Evolutionary conservation across 306 rosid genomes (phyloP), one percentile per base, ranked within the genome.

Genomic region (Myrica gale): DNA sequence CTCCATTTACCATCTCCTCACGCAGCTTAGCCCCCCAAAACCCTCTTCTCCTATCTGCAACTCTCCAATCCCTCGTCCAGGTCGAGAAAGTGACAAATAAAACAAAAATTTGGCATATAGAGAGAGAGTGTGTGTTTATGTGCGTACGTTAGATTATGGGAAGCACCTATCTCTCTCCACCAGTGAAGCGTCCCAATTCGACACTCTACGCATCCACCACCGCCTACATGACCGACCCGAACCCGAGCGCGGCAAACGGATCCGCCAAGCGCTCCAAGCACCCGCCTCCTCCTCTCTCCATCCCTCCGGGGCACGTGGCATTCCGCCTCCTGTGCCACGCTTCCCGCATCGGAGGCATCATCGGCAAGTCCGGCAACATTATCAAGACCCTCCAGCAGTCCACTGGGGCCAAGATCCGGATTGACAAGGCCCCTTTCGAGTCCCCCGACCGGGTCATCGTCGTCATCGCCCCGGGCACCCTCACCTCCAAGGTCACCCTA

Each of bases 321-420:
- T 92, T 96, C 84, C 96, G 99, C 54, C 82, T 96, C 76, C 93
- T 96, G 79, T 96, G 98, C 83, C 87, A 96, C 80, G 81, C 93
- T 26, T 85, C 99, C 0, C 88, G 99, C 71, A 87, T 92, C 58
- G 99, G 99, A 43, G 99, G 99, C 19, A 90, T 96, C 2, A 96
- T 96, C 51, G 99, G 99, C 5, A 92, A 89, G 88, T 87, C 93
- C 44, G 99, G 99, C 16, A 13, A 65, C 53, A 85, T 90, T 19
- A 96, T 96, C 43, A 89, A 87, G 83, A 85, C 69, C 20, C 99
- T 96, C 70, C 98, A 90, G 88, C 84, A 78, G 57, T 68, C 86
- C 60, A 92, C 99, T 3, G 97, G 91, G 19, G 90, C 98, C 0
- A 92, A 83, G 97, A 92, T 96, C 89, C 93, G 97, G 44, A 57